Conservation (phyloP, 83 land plant species). For the Thuja plicata region DNA sequence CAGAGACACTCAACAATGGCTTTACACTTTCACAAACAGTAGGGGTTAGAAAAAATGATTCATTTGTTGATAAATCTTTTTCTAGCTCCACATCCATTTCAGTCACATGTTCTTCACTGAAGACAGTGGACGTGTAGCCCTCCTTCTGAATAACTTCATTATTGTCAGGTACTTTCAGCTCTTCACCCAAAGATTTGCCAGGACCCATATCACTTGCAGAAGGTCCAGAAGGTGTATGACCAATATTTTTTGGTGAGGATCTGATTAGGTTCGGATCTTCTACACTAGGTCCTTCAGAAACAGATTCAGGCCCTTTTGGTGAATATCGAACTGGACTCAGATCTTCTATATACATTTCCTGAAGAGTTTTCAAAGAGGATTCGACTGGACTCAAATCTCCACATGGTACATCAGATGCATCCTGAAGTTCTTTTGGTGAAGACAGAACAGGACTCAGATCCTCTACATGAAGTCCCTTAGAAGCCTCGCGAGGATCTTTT, state of each 20-base stretch:
- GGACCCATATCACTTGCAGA: background rate
- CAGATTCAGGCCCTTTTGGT: background rate
- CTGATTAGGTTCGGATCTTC: background rate
- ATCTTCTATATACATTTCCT: conserved; percentile 10
- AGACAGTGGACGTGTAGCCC: background rate
- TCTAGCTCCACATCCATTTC: background rate
- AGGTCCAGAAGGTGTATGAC: background rate
- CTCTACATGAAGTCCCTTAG: conserved; percentile 1
- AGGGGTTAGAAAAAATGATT: background rate
- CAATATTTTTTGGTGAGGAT: background rate
- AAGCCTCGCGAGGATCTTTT: background rate
- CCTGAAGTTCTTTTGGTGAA: conserved; percentile 3
- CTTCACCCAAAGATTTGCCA: background rate
- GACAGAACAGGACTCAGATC: conserved; percentile 3
- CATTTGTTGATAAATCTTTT: background rate
- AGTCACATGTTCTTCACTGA: background rate
- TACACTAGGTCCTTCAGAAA: conserved; percentile 1
- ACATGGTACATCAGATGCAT: background rate
- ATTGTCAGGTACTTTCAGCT: background rate
- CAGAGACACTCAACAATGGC: background rate
- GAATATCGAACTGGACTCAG: background rate
- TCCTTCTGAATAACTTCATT: background rate
- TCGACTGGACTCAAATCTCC: background rate
- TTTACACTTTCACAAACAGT: background rate
- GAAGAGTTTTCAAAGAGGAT: background rate